Conservation (phyloP, 1,284 basidiomycete genomes). For the Boletus semigastroideus region DNA sequence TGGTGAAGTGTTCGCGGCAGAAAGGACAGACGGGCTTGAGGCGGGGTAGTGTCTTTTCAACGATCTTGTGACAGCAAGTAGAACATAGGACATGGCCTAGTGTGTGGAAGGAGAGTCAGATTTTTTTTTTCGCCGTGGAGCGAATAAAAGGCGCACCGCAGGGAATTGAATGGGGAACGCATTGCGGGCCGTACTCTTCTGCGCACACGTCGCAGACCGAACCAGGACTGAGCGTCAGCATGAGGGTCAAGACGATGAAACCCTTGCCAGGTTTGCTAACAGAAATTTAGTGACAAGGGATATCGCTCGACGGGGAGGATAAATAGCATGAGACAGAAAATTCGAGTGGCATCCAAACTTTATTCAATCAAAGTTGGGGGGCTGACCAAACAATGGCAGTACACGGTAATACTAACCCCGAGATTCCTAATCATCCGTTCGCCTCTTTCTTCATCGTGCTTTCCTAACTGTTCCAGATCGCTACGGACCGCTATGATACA, state of each 20-base stretch:
- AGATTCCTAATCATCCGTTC: conserved; percentile 14
- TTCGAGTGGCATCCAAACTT: conserved; percentile 20
- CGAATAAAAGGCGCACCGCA: conserved; percentile 52
- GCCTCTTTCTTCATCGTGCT: conserved; percentile 4
- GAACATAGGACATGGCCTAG: conserved; percentile 76
- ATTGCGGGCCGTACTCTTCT: conserved; percentile 73
- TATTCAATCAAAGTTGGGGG: conserved; percentile 29
- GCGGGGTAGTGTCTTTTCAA: conserved; percentile 72
- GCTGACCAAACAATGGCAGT: conserved; percentile 29
- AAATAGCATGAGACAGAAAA: conserved; percentile 36
- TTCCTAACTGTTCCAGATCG: conserved; percentile 11
- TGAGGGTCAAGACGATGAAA: conserved; percentile 42
- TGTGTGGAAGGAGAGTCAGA: conserved; percentile 11
- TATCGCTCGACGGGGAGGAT: conserved; percentile 35
- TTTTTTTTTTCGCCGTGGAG: conserved; percentile 20
- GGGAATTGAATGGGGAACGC: conserved; percentile 73
- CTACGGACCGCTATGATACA: not conserved
- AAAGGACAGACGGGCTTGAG: conserved; percentile 72
- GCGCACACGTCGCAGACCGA: conserved; percentile 81
- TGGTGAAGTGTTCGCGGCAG: conserved; percentile 71
- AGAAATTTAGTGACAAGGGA: conserved; percentile 32
- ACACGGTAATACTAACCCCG: conserved; percentile 11
- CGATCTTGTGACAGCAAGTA: conserved; percentile 70
- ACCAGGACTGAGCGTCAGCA: conserved; percentile 76
- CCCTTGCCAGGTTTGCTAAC: conserved; percentile 38